These are phyloP conservation scores for Aspergillus pseudoterreus DNA, from an alignment of 2,329 filamentous ascomycete species.

Conservation along the genomic window DNA sequence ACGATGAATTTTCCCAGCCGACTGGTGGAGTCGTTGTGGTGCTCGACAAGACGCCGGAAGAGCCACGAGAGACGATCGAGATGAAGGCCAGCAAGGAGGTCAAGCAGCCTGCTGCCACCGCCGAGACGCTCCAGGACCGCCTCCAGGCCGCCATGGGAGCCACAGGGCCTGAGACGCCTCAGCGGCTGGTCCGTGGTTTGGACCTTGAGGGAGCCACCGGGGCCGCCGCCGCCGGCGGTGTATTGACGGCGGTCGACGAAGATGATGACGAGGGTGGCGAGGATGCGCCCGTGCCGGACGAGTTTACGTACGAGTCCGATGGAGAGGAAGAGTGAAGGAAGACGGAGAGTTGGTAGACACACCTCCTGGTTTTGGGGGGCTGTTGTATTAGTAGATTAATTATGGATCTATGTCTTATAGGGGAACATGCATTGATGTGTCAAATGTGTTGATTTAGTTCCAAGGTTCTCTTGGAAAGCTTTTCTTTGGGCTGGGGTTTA, in stretches of 20 bases:
- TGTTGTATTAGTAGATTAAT: conserved; percentile 39
- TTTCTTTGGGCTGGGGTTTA: too few relatives aligned
- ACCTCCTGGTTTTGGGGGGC: conserved; percentile 9
- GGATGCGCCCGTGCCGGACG: conserved; percentile 45
- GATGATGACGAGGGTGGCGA: conserved; percentile 48
- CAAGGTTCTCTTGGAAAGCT: too few relatives aligned
- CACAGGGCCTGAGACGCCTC: conserved; percentile 30
- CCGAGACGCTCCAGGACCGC: conserved; percentile 42
- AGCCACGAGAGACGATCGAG: conserved; percentile 78
- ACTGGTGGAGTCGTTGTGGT: conserved; percentile 93
- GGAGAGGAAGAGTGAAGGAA: conserved; percentile 24
- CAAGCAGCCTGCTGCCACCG: conserved; percentile 39
- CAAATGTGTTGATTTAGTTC: not conserved
- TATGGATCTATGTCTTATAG: conserved; percentile 22
- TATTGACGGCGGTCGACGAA: conserved; percentile 84
- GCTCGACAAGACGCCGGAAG: conserved; percentile 73
- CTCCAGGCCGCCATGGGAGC: conserved; percentile 38
- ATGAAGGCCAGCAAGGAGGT: conserved; percentile 79
- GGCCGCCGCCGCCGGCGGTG: conserved; percentile 59
- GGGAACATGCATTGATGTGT: not conserved
- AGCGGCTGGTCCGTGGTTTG: conserved; percentile 21
- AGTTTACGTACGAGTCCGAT: conserved; percentile 47
- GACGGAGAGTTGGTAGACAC: not conserved
- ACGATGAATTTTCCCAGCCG: conserved; percentile 55
- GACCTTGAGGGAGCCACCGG: conserved; percentile 11